These are phyloP conservation scores for Xylaria acuta DNA, from an alignment of 495 filamentous ascomycete genomes.

Conservation along the genomic window DNA sequence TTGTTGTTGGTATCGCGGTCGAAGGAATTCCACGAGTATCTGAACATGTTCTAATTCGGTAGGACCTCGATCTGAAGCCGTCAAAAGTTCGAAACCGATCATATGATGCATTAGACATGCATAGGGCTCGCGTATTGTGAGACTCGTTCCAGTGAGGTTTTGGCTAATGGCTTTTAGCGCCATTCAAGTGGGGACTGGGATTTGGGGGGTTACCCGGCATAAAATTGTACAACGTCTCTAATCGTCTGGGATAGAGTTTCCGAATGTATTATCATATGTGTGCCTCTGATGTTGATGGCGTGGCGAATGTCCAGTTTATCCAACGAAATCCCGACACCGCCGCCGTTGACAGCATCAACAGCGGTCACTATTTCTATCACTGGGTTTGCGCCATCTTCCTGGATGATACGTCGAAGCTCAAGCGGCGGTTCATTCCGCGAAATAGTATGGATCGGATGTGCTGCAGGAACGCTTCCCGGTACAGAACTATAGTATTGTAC, in stretches of 20 bases:
- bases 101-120: conserved; percentile 10
- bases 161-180: background rate
- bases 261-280: conserved; percentile 13
- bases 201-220: background rate
- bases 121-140: conserved; percentile 3
- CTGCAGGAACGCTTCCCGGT: background rate
- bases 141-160: background rate
- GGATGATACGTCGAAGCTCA: background rate
- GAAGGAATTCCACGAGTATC: conserved; percentile 11
- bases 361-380: conserved; percentile 11
- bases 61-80: background rate
- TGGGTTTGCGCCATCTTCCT: background rate
- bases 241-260: background rate
- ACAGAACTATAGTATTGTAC: background rate
- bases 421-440: background rate
- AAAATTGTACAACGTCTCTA: conserved; percentile 1
- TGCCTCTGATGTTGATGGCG: background rate
- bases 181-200: background rate
- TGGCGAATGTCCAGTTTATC: background rate
- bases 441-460: background rate
- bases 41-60: background rate
- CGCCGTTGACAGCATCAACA: background rate
- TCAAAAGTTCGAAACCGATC: background rate
- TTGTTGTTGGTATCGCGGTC: background rate
- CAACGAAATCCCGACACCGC: background rate